Percentiles rank a stretch among this genome's conserved stretches.
These are phyloP conservation scores for Citrus glauca DNA, from an alignment of 345 rosid genomes.

Conservation along the genomic window DNA sequence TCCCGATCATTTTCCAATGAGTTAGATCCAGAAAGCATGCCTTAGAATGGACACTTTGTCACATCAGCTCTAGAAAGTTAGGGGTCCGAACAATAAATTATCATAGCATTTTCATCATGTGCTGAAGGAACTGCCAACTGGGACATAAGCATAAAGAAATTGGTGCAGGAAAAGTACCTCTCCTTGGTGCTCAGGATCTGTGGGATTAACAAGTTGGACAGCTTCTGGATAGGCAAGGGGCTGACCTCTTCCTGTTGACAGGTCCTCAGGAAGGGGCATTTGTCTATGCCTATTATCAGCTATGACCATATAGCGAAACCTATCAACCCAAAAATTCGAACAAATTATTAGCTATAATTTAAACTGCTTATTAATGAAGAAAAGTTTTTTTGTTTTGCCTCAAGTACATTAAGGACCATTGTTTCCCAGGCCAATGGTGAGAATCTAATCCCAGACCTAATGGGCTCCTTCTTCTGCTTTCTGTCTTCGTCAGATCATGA, in stretches of 20 bases:
- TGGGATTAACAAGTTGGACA: constrained; percentile 64
- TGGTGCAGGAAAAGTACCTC: constrained; percentile 42
- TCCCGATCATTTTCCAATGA: not conserved
- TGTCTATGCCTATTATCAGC: constrained; percentile 83
- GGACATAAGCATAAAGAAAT: not conserved
- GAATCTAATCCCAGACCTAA: not conserved
- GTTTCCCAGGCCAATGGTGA: not conserved
- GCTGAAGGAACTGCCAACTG: not conserved
- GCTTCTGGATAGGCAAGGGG: constrained; percentile 85
- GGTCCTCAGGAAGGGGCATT: constrained; percentile 92
- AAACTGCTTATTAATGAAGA: not conserved
- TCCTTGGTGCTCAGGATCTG: constrained; percentile 64
- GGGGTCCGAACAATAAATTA: not conserved
- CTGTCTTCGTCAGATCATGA: not conserved
- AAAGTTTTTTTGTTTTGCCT: not conserved
- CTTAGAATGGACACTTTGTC: not conserved
- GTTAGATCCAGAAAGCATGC: not conserved
- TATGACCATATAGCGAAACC: constrained; percentile 88
- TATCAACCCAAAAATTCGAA: constrained; percentile 27
- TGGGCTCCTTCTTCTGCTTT: not conserved
- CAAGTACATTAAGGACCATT: not conserved
- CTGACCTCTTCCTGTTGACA: constrained; percentile 55
- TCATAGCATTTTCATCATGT: not conserved
- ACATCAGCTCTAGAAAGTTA: not conserved
- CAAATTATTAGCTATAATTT: not conserved